These are phyloP conservation scores for Coemansia sp. DNA, from an alignment of 192 early-diverging fungal genomes.

Conservation along the genomic window DNA sequence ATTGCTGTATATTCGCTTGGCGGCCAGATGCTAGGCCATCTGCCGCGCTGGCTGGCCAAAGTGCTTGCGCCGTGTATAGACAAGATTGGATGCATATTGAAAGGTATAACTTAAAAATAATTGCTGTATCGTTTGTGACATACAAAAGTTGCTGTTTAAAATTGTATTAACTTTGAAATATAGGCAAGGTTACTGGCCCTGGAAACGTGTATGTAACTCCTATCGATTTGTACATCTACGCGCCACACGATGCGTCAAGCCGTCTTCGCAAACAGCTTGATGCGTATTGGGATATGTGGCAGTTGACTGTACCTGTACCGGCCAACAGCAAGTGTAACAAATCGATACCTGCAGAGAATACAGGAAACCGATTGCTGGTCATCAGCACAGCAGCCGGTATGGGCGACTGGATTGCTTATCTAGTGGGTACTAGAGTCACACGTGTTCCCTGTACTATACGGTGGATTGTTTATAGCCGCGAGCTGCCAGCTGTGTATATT, in stretches of 20 bases:
- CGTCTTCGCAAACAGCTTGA: constrained; percentile 11
- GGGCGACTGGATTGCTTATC: constrained; percentile 21
- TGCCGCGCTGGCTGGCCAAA: constrained; percentile 41
- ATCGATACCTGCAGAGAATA: neutral
- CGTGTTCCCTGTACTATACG: neutral
- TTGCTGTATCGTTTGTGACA: neutral
- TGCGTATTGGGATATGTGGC: constrained; percentile 43
- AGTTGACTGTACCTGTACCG: constrained; percentile 10
- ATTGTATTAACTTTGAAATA: neutral
- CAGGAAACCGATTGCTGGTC: neutral
- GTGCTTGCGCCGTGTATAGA: constrained; percentile 43
- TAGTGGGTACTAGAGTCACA: neutral
- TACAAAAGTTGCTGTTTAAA: neutral
- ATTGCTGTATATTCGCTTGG: constrained; percentile 14
- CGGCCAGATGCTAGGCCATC: constrained; percentile 22
- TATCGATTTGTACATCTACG: constrained; percentile 10
- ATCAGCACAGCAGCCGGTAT: constrained; percentile 25
- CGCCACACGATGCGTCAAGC: neutral
- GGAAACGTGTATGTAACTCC: constrained; percentile 31
- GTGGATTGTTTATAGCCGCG: constrained; percentile 14
- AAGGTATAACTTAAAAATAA: neutral
- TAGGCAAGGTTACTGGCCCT: constrained; percentile 17
- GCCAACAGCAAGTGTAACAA: neutral
- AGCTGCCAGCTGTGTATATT: neutral
- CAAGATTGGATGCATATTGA: constrained; percentile 13